Evolutionary conservation across 2,329 filamentous ascomycete species (phyloP).

Genomic region (Penicillium sp.): DNA sequence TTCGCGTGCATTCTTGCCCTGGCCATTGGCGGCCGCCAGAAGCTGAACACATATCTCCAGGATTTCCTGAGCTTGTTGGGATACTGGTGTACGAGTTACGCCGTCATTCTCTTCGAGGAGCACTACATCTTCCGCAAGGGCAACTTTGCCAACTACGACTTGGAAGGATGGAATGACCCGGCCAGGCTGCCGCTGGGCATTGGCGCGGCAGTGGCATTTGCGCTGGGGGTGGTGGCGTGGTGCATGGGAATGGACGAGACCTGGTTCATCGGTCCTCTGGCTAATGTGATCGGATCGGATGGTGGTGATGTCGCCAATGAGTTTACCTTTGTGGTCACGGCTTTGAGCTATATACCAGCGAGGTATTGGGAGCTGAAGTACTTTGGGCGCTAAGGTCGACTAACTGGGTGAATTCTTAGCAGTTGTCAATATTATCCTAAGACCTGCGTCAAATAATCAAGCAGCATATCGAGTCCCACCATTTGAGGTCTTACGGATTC

Average conservation of each 20-base stretch:
- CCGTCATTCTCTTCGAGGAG: constrained; percentile 49
- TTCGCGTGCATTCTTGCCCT: constrained; percentile 49
- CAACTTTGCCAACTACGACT: constrained; percentile 46
- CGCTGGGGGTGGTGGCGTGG: constrained; percentile 49
- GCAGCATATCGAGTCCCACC: too few relatives aligned
- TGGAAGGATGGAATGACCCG: constrained; percentile 51
- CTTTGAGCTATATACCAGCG: constrained; percentile 48
- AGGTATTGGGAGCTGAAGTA: constrained; percentile 51
- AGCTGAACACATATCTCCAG: constrained; percentile 46
- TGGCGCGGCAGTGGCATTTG: constrained; percentile 46
- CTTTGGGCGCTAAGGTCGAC: constrained; percentile 39
- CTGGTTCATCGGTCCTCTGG: constrained; percentile 53
- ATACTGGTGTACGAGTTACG: constrained; percentile 53
- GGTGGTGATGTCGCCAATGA: constrained; percentile 54
- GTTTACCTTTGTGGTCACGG: constrained; percentile 52
- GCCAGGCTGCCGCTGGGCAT: constrained; percentile 45
- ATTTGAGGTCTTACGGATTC: too few relatives aligned
- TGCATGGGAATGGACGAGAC: constrained; percentile 60
- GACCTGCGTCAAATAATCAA: too few relatives aligned
- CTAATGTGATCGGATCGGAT: constrained; percentile 43
- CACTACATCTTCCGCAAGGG: constrained; percentile 50
- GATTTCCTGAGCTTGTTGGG: constrained; percentile 51
- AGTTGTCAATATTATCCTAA: too few relatives aligned
- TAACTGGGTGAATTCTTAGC: too few relatives aligned
- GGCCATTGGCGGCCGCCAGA: constrained; percentile 43